phyloP scores from a whole-genome alignment of 441 rosid species.

The Cnidoscolus chayamansa region DNA sequence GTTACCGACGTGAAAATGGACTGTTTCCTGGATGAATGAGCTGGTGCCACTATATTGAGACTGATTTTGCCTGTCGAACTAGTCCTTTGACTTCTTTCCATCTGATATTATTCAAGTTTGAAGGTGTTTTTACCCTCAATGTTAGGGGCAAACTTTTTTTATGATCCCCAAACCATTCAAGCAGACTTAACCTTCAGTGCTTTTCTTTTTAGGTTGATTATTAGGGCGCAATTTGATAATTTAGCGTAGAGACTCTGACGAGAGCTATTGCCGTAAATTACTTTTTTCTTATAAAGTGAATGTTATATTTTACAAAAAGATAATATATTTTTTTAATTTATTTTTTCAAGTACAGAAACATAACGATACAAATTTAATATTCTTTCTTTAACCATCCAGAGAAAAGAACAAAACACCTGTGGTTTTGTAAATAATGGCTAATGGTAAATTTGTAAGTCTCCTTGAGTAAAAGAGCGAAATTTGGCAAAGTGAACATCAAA shows the following conservation, averaged over 20 bases:
- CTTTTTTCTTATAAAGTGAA: too few relatives aligned
- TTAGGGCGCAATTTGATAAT: too few relatives aligned
- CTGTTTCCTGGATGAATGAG: conserved; percentile 30
- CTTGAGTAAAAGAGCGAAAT: background rate
- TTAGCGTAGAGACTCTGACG: too few relatives aligned
- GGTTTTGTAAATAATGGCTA: background rate
- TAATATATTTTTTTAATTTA: too few relatives aligned
- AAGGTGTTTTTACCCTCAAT: background rate
- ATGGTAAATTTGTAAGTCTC: background rate
- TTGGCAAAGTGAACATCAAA: background rate
- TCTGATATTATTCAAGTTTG: background rate
- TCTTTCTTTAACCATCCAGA: too few relatives aligned
- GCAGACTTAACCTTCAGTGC: too few relatives aligned
- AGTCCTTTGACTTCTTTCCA: background rate
- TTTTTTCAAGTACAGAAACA: too few relatives aligned
- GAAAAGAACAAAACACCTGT: too few relatives aligned
- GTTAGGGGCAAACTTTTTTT: background rate
- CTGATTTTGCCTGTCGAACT: background rate
- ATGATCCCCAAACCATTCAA: background rate
- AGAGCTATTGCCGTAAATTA: too few relatives aligned
- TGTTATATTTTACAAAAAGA: too few relatives aligned
- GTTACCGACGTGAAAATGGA: conserved; percentile 95
- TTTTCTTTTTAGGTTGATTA: too few relatives aligned
- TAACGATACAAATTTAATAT: too few relatives aligned
- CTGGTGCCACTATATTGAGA: background rate